Evolutionary conservation across 805 yeast species (phyloP), one percentile per base, ranked within the genome.

Genomic region (Nematodospora valgi): DNA sequence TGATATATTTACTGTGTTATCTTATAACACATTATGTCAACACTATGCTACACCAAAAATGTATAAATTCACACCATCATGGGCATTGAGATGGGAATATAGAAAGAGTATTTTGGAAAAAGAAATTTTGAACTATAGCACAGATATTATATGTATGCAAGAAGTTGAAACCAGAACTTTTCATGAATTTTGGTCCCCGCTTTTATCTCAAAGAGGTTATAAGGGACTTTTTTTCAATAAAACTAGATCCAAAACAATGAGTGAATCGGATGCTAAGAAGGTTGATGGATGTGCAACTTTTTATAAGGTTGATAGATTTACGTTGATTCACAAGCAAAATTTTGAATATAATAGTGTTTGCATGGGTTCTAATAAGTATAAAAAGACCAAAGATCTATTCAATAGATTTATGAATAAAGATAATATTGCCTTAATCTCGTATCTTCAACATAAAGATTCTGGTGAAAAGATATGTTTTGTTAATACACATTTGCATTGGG

Each of bases 261-360:
- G 71, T 42, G 82, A 80, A 41, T 68, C 64, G 40, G 95, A 86
- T 47, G 80, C 94, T 17, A 82, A 82, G 58, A 85, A 84, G 51
- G 98, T 93, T 30, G 99, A 93, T 59, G 99, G 99, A 9, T 93
- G 98, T 72, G 97, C 97, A n/a, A 80, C 89, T 1, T 91, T 91
- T 56, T 93, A 74, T 68, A 82, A 77, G 50, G 66, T 76, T 22
- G 61, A 70, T 31, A 80, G 82, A 53, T 87, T 91, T 59, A 73
- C 76, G 39, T 67, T 89, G 42, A 48, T 82, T 26, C 89, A 78
- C 47, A 80, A 82, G 51, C 82, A 79, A 42, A 68, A 78, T 24
- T 71, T 91, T 39, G 98, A 93, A 59, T 93, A 84, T 62, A 84
- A 89, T 49, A 71, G 83, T 43, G 78, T 80, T 35, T 84, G 87